A percentile compares a stretch with the other conserved stretches of the same genome.
These are phyloP conservation scores for Candida corydali DNA, from an alignment of 805 yeast genomes.

Conservation along the genomic window DNA sequence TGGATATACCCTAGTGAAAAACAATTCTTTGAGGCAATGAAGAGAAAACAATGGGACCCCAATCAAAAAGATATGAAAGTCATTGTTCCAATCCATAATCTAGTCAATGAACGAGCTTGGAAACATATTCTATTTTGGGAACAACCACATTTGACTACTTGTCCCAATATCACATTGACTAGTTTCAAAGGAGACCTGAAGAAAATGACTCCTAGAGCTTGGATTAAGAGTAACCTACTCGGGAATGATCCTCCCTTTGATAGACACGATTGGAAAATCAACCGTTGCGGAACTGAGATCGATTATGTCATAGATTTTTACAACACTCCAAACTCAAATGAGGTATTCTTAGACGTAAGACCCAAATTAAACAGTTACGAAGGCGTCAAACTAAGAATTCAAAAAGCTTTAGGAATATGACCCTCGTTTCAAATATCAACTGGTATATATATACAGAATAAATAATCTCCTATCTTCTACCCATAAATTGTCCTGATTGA, in stretches of 20 bases:
- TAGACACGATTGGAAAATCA: slow-evolving; percentile 91
- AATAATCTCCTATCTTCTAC: slow-evolving; percentile 25
- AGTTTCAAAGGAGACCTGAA: slow-evolving; percentile 87
- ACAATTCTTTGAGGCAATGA: slow-evolving; percentile 93
- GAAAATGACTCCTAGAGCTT: slow-evolving; percentile 84
- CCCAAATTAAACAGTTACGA: slow-evolving; percentile 83
- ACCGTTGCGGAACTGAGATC: slow-evolving; percentile 76
- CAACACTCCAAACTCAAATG: slow-evolving; percentile 38
- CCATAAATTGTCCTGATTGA: slow-evolving; percentile 44
- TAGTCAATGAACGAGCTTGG: slow-evolving; percentile 95
- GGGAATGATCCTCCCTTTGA: slow-evolving; percentile 86
- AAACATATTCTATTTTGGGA: slow-evolving; percentile 82
- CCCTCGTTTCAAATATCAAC: too few species aligned
- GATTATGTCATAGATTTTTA: slow-evolving; percentile 95
- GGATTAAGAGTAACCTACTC: slow-evolving; percentile 54
- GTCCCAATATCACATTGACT: slow-evolving; percentile 84
- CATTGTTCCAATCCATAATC: slow-evolving; percentile 90
- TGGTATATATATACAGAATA: slow-evolving; percentile 3
- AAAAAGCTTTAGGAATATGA: slow-evolving; percentile 44
- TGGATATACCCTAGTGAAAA: slow-evolving; percentile 97
- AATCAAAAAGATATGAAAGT: slow-evolving; percentile 77
- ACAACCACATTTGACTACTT: slow-evolving; percentile 42
- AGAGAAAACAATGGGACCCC: slow-evolving; percentile 85
- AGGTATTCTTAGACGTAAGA: slow-evolving; percentile 82
- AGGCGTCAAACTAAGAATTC: slow-evolving; percentile 69